Conservation (phyloP, 202 grass and related monocot genomes). For the Zizania palustris region DNA sequence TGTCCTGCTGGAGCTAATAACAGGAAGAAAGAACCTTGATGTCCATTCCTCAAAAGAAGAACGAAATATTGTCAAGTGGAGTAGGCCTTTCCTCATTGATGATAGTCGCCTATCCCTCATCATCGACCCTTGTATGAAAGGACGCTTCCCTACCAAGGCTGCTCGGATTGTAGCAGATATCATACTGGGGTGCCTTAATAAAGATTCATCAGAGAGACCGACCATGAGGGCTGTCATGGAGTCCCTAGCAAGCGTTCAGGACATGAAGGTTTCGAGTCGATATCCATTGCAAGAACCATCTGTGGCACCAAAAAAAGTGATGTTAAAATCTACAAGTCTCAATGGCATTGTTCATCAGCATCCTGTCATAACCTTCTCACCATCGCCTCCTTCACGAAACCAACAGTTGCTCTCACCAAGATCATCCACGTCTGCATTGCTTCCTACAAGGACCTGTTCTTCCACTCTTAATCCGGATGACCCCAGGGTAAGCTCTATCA, state of each 20-base stretch:
- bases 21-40: constrained; percentile 84
- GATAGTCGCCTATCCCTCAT: constrained; percentile 90
- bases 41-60: constrained; percentile 67
- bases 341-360: constrained; percentile 63
- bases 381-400: constrained; percentile 48
- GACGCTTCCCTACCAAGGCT: constrained; percentile 82
- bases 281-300: constrained; percentile 89
- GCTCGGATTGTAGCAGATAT: constrained; percentile 80
- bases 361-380: constrained; percentile 55
- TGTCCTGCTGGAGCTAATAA: constrained; percentile 89
- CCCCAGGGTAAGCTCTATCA: constrained; percentile 58
- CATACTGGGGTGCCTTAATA: constrained; percentile 73
- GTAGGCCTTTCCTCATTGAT: constrained; percentile 81
- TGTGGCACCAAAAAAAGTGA: constrained; percentile 62
- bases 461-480: constrained; percentile 61
- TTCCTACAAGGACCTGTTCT: constrained; percentile 59
- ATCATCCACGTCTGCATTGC: constrained; percentile 56
- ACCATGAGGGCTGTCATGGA: constrained; percentile 88
- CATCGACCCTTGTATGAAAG: constrained; percentile 89
- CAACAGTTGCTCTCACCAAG: constrained; percentile 47
- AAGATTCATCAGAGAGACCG: constrained; percentile 78
- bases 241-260: constrained; percentile 61
- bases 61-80: constrained; percentile 84
- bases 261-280: constrained; percentile 74
- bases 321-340: constrained; percentile 86